phyloP scores from a whole-genome alignment of 2,329 filamentous ascomycete species.

The Sarocladium brachiariae region DNA sequence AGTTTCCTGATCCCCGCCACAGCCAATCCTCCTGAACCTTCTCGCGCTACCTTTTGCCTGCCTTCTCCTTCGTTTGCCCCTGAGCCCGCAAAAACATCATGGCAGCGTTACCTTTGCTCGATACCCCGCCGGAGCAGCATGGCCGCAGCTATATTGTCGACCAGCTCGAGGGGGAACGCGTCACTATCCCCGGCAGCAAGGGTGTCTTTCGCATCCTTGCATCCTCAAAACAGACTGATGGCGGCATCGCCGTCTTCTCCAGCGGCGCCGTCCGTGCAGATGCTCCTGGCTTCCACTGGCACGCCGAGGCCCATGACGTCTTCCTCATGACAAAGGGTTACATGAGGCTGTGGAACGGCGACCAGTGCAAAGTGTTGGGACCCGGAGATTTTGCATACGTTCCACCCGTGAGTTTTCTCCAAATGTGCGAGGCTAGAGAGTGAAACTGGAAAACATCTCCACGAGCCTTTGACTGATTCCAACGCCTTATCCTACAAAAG shows the following conservation, averaged over 20 bases:
- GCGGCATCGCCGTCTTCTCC: conserved; percentile 42
- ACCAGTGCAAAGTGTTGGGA: conserved; percentile 44
- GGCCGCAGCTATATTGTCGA: conserved; percentile 37
- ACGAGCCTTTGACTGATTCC: background rate
- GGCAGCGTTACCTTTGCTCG: conserved; percentile 23
- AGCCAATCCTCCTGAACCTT: background rate
- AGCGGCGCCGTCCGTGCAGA: conserved; percentile 39
- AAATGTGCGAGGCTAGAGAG: background rate
- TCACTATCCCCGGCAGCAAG: conserved; percentile 46
- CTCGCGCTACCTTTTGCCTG: background rate
- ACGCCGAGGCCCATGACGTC: conserved; percentile 49
- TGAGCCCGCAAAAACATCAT: conserved; percentile 16
- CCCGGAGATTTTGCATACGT: conserved; percentile 53
- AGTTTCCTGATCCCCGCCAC: background rate
- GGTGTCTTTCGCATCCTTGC: conserved; percentile 43
- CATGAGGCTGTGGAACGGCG: conserved; percentile 51
- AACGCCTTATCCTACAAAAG: conserved; percentile 20
- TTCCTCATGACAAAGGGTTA: conserved; percentile 49
- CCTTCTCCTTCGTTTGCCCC: background rate
- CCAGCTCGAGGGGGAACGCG: conserved; percentile 42
- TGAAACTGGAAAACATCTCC: no score
- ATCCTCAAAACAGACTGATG: conserved; percentile 43
- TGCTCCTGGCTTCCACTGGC: conserved; percentile 49
- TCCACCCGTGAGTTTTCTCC: conserved; percentile 37
- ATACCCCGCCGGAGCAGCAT: conserved; percentile 27